A percentile compares a stretch with the other conserved stretches of the same genome.
These are phyloP conservation scores for Globisporangium okanoganense DNA, from an alignment of 352 stramenopile species.

Conservation along the genomic window DNA sequence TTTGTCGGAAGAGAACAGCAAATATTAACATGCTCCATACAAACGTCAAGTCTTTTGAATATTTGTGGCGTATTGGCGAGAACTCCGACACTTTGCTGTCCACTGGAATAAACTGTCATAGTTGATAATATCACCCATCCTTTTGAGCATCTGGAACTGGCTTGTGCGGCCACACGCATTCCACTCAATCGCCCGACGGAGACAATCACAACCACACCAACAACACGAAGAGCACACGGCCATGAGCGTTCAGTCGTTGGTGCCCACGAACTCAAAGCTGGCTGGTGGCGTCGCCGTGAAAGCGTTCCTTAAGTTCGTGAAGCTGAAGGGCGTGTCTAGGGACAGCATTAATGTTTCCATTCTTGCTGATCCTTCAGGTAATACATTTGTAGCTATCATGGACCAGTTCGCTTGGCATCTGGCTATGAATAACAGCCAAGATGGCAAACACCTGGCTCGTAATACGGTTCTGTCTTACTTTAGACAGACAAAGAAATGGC, in stretches of 20 bases:
- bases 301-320: not conserved
- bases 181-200: too few species aligned
- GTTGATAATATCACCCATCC: too few species aligned
- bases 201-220: too few species aligned
- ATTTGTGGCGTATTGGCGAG: not conserved
- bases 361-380: constrained; percentile 2
- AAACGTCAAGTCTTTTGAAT: not conserved
- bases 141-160: too few species aligned
- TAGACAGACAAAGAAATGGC: not conserved
- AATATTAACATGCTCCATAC: not conserved
- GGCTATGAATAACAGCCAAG: not conserved
- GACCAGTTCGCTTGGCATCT: not conserved
- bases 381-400: not conserved
- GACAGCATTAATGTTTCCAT: not conserved
- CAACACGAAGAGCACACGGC: too few species aligned
- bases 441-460: not conserved
- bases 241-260: not conserved
- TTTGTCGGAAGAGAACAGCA: not conserved
- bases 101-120: not conserved
- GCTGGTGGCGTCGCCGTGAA: not conserved
- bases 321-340: not conserved
- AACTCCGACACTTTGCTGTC: not conserved
- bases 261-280: not conserved
- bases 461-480: not conserved
- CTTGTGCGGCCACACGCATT: too few species aligned